These are phyloP conservation scores for Globisporangium iwayamae DNA, from an alignment of 352 stramenopile species.

Conservation along the genomic window DNA sequence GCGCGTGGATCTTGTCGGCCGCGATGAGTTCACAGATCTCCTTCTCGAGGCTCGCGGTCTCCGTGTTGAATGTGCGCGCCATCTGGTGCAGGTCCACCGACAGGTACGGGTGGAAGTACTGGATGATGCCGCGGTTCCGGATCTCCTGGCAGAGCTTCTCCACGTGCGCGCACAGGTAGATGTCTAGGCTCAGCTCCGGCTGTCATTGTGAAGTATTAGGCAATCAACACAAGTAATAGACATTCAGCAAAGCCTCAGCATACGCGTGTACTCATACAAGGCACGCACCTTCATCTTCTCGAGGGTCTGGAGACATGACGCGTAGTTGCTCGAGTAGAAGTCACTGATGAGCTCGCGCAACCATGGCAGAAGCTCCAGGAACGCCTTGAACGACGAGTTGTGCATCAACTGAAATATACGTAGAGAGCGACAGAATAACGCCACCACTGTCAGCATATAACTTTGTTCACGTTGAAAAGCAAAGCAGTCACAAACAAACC, in stretches of 20 bases:
- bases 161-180: slow-evolving; percentile 77
- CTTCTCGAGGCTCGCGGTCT: slow-evolving; percentile 56
- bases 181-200: slow-evolving; percentile 71
- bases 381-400: slow-evolving; percentile 85
- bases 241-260: background rate
- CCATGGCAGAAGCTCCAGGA: slow-evolving; percentile 84
- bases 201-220: slow-evolving; percentile 11
- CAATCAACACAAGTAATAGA: background rate
- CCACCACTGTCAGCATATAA: background rate
- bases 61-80: slow-evolving; percentile 80
- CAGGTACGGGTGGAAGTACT: slow-evolving; percentile 88
- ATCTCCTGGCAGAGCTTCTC: slow-evolving; percentile 78
- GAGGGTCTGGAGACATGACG: slow-evolving; percentile 69
- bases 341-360: slow-evolving; percentile 86
- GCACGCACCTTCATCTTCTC: slow-evolving; percentile 63
- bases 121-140: slow-evolving; percentile 78
- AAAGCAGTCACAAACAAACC: background rate
- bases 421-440: background rate
- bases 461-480: background rate
- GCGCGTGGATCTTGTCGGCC: slow-evolving; percentile 64
- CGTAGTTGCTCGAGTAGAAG: slow-evolving; percentile 88
- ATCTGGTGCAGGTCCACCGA: slow-evolving; percentile 86
- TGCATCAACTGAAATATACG: slow-evolving; percentile 63
- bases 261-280: background rate
- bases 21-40: slow-evolving; percentile 80